Base-by-base conservation (phyloP, 75 land plant genomes). In the Chamaecyparis obtusa region DNA sequence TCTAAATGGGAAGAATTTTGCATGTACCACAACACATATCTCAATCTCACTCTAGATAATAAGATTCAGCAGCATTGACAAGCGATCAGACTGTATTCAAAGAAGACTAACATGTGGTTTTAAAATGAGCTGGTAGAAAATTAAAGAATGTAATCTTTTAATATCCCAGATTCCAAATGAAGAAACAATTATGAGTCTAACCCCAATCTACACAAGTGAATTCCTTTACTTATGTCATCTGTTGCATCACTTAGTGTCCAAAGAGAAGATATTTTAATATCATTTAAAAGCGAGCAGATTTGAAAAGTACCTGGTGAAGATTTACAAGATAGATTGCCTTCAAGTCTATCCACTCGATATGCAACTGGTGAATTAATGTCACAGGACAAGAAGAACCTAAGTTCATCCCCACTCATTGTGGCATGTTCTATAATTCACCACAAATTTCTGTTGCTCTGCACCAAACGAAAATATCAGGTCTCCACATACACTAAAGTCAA, bases 341-440 rank as follows among this genome's bases (percentile, higher is more conserved):
- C 95, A 0, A 97, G 83, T 14, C 92, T 69, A 69, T 97, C 99
- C 64, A 97, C 87, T 14, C 94, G 93, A 83, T 95, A 94, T 9
- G 96, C 93, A 48, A 97, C 94, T 19, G 98, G 98, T 54, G 93
- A 90, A 84, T 97, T 97, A 85, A 97, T 96, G 92, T 97, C 99
- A 86, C 96, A 95, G 14, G 99, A 96, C 36, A 95, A 84, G 90
- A 97, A 94, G 94, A 96, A 92, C 49, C 96, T 86, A 85, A 90
- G 89, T 90, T 93, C 94, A 87, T 93, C 89, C 8, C 86, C 88
- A 80, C 90, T 87, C 95, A 92, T 94, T 41, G 49, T 5, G 48
- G 64, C 80, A 37, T 72, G 21, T 30, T 21, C 51, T 81, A 24
- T 0, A 81, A 81, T 44, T 81, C 27, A 81, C 48, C 13, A 24